Evolutionary conservation across 2,329 filamentous ascomycete genomes (phyloP).

Genomic region (Beauveria asiatica): DNA sequence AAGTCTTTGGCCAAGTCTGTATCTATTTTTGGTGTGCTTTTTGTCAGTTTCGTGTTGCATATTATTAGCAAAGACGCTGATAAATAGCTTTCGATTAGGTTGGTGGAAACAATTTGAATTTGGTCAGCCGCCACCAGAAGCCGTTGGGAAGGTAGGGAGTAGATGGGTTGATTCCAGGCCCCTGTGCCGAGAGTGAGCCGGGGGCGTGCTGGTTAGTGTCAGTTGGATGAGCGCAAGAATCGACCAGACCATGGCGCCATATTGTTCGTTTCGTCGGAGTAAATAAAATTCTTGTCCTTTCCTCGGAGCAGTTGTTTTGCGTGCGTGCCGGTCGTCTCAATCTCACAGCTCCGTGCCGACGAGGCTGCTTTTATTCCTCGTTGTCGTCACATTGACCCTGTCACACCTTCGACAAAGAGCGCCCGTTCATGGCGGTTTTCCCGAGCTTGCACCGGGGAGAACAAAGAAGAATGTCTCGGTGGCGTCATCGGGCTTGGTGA

Average conservation of each 20-base stretch:
- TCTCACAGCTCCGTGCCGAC: not conserved
- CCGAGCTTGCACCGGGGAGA: not conserved
- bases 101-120: not conserved
- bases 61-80: not conserved
- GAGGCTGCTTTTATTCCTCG: not conserved
- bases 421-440: not conserved
- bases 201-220: no score
- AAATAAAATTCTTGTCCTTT: not conserved
- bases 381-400: not conserved
- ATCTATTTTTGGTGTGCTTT: not conserved
- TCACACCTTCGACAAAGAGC: not conserved
- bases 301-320: no score
- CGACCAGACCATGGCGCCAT: no score
- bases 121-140: not conserved
- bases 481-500: not conserved
- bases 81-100: not conserved
- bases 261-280: not conserved
- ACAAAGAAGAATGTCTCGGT: not conserved
- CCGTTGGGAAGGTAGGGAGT: no score
- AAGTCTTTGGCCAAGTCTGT: no score
- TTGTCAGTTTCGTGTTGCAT: not conserved
- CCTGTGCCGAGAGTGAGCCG: no score
- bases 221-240: no score
- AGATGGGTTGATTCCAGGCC: no score
- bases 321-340: not conserved